phyloP scores from a whole-genome alignment of 192 early-diverging fungal species.

The Oehlia diaphana region DNA sequence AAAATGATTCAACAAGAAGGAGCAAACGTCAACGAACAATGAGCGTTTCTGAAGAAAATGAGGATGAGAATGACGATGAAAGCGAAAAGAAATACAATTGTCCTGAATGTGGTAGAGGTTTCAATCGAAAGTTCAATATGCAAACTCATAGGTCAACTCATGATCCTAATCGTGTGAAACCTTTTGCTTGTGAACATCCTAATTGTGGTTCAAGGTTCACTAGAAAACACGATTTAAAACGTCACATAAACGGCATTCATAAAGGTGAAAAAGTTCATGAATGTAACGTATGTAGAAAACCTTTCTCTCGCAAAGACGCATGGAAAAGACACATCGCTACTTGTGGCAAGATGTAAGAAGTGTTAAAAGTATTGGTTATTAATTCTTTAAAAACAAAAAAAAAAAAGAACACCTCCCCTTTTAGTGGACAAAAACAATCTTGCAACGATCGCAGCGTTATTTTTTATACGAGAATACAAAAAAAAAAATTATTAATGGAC shows the following conservation, averaged over 20 bases:
- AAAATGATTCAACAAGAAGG: neutral
- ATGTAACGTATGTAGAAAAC: conserved; percentile 53
- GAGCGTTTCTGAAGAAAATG: neutral
- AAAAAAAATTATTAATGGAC: neutral
- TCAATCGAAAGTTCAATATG: conserved; percentile 68
- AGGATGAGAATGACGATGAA: neutral
- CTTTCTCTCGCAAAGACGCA: conserved; percentile 69
- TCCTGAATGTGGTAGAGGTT: conserved; percentile 55
- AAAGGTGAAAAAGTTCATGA: conserved; percentile 59
- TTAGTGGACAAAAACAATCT: neutral
- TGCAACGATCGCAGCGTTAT: neutral
- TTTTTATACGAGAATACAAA: neutral
- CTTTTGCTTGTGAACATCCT: conserved; percentile 51
- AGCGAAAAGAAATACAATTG: conserved; percentile 50
- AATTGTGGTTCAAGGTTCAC: conserved; percentile 60
- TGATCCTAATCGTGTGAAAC: conserved; percentile 63
- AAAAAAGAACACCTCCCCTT: neutral
- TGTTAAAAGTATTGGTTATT: neutral
- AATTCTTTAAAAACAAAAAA: neutral
- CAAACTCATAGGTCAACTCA: conserved; percentile 66
- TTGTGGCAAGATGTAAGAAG: conserved; percentile 15
- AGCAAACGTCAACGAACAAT: conserved; percentile 6
- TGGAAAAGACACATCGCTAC: conserved; percentile 51
- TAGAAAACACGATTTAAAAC: conserved; percentile 70
- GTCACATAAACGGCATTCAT: conserved; percentile 66